Evolutionary conservation across 768 basidiomycete genomes (phyloP).

Genomic region (Leucosporidium yakuticum): DNA sequence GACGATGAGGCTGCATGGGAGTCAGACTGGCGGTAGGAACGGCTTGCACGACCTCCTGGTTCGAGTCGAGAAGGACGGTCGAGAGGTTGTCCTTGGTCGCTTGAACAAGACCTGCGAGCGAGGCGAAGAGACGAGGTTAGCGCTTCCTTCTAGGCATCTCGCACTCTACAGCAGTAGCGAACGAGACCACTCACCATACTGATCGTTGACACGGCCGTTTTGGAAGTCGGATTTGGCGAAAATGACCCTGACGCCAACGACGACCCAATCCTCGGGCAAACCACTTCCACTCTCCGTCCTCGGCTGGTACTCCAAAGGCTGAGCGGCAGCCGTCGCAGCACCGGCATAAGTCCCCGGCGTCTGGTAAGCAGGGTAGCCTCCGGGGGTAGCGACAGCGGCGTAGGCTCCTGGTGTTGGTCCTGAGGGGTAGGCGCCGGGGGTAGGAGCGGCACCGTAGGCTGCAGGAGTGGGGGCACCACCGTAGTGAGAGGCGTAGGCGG

Average conservation of each 20-base stretch:
- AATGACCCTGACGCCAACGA: slow-evolving; percentile 2
- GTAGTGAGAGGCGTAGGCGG: slow-evolving; percentile 20
- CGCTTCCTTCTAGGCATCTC: neutral
- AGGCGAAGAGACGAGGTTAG: too few relatives aligned
- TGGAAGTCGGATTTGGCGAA: slow-evolving; percentile 22
- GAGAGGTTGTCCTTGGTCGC: neutral
- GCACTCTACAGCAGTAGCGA: neutral
- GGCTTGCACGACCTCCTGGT: slow-evolving; percentile 13
- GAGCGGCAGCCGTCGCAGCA: slow-evolving; percentile 26
- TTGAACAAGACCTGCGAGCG: slow-evolving; percentile 13
- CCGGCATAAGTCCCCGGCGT: slow-evolving; percentile 28
- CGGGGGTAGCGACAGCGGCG: slow-evolving; percentile 33
- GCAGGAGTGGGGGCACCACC: slow-evolving; percentile 47
- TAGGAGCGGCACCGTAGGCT: slow-evolving; percentile 44
- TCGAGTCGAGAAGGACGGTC: slow-evolving; percentile 26
- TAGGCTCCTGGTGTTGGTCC: slow-evolving; percentile 44
- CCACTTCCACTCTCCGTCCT: neutral
- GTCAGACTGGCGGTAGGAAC: slow-evolving; percentile 15
- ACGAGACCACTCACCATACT: slow-evolving; percentile 19
- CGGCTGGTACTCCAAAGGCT: slow-evolving; percentile 23
- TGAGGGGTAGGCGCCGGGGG: slow-evolving; percentile 43
- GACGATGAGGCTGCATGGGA: slow-evolving; percentile 21
- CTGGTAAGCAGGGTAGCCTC: slow-evolving; percentile 11
- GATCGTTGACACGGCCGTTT: slow-evolving; percentile 10
- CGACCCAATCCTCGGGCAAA: slow-evolving; percentile 26